phyloP scores from a whole-genome alignment of 257 asterid species.

The Paulownia fortunei region DNA sequence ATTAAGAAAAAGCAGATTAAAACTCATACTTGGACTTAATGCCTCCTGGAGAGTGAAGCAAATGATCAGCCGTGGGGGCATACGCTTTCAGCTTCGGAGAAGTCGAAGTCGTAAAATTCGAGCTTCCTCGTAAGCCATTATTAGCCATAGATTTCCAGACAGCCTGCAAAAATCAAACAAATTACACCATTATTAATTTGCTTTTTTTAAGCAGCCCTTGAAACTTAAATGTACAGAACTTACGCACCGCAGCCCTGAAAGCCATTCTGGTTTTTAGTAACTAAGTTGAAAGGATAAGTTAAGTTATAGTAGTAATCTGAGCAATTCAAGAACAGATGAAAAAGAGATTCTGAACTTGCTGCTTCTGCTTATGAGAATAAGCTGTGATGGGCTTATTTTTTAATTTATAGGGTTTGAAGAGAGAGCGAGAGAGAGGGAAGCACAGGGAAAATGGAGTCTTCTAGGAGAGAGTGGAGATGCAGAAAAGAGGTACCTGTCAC shows the following conservation, averaged over 20 bases:
- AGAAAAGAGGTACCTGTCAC: slow-evolving; percentile 25
- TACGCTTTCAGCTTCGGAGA: slow-evolving; percentile 35
- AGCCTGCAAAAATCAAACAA: slow-evolving; percentile 28
- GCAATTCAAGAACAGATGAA: too few relatives aligned
- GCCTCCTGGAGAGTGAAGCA: slow-evolving; percentile 13
- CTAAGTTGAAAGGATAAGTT: not conserved
- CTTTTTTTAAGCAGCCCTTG: not conserved
- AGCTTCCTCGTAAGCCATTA: not conserved
- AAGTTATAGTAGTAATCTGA: too few relatives aligned
- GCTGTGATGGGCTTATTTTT: not conserved
- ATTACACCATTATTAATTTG: not conserved
- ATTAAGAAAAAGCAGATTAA: not conserved
- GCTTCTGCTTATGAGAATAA: slow-evolving; percentile 8
- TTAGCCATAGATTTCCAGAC: slow-evolving; percentile 19
- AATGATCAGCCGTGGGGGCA: slow-evolving; percentile 10
- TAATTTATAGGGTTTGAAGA: not conserved
- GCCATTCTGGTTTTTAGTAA: slow-evolving; percentile 32
- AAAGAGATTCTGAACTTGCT: not conserved
- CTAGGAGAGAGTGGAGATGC: slow-evolving; percentile 29
- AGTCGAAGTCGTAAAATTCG: slow-evolving; percentile 19
- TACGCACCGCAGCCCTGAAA: slow-evolving; percentile 29
- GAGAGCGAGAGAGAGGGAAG: too few relatives aligned
- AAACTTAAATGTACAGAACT: too few relatives aligned
- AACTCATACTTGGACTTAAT: slow-evolving; percentile 35
- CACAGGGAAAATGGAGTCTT: slow-evolving; percentile 1